A percentile compares a stretch with the other conserved stretches of the same genome.
These are phyloP conservation scores for Oryza australiensis DNA, from an alignment of 176 grass and related monocot genomes.

Conservation along the genomic window DNA sequence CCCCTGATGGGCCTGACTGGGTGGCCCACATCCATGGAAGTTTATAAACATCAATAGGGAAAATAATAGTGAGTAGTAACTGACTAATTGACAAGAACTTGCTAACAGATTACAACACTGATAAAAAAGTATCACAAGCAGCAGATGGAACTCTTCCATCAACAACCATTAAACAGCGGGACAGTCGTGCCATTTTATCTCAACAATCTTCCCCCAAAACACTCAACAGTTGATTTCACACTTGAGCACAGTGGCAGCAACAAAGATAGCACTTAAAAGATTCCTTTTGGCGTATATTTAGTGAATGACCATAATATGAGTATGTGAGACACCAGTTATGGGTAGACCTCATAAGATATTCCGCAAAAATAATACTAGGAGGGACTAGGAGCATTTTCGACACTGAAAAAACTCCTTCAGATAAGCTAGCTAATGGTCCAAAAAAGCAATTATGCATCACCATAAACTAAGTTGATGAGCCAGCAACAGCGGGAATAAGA, in stretches of 20 bases:
- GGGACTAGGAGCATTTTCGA: background rate
- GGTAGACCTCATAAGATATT: background rate
- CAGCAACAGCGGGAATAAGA: constrained; percentile 13
- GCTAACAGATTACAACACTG: background rate
- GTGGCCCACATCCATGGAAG: background rate
- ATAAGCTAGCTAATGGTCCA: background rate
- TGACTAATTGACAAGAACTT: background rate
- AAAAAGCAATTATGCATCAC: constrained; percentile 4
- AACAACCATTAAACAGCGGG: background rate
- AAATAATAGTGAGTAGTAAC: background rate
- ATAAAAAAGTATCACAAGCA: constrained; percentile 12
- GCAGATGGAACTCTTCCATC: background rate
- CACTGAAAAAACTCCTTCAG: background rate
- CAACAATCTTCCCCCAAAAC: background rate
- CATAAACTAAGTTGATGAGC: background rate
- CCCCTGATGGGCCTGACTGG: background rate
- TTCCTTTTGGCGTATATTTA: background rate
- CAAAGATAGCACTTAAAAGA: background rate
- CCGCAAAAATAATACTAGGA: background rate
- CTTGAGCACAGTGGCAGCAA: background rate
- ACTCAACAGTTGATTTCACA: background rate
- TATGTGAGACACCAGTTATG: background rate
- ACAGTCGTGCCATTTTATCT: constrained; percentile 10
- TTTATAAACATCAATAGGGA: background rate
- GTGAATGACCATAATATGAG: background rate